These are phyloP conservation scores for Trichoderma breve DNA, from an alignment of 2,329 filamentous ascomycete species.

Conservation along the genomic window DNA sequence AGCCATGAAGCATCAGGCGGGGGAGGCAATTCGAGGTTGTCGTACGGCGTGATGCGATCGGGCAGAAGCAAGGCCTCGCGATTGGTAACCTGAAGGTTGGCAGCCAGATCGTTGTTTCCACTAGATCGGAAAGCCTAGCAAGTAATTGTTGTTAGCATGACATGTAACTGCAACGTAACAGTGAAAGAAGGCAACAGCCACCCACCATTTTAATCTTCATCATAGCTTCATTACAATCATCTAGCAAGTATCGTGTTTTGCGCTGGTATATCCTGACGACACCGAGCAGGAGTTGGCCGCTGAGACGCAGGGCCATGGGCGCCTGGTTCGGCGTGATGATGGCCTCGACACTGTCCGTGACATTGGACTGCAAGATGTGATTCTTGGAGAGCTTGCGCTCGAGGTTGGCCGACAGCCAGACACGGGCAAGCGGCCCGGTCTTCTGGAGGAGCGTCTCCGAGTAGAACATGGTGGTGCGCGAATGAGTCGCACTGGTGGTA, in stretches of 20 bases:
- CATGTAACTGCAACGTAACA: too few relatives aligned
- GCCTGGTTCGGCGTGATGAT: conserved; percentile 93
- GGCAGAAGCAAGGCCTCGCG: conserved; percentile 85
- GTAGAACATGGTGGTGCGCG: conserved; percentile 75
- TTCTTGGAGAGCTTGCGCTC: conserved; percentile 98
- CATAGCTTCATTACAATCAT: conserved; percentile 95
- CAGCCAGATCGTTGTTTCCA: conserved; percentile 93
- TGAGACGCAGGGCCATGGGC: conserved; percentile 90
- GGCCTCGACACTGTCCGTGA: conserved; percentile 89
- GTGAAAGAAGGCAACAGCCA: background rate
- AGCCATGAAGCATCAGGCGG: conserved; percentile 86
- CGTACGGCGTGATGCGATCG: conserved; percentile 89
- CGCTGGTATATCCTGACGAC: conserved; percentile 97
- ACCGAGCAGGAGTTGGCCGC: conserved; percentile 88
- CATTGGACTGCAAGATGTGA: conserved; percentile 90
- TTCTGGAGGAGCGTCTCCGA: conserved; percentile 94
- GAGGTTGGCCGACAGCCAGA: conserved; percentile 97
- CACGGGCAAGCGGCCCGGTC: conserved; percentile 92
- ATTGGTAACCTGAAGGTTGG: conserved; percentile 74
- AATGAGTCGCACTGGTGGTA: conserved; percentile 29
- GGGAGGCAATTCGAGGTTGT: conserved; percentile 72
- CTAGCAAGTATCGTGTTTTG: conserved; percentile 92
- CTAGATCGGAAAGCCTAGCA: conserved; percentile 84
- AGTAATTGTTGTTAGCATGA: conserved; percentile 37
- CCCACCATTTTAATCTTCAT: conserved; percentile 98